Evolutionary conservation across 2,329 filamentous ascomycete genomes (phyloP).

Genomic region (Xylaria sp.): DNA sequence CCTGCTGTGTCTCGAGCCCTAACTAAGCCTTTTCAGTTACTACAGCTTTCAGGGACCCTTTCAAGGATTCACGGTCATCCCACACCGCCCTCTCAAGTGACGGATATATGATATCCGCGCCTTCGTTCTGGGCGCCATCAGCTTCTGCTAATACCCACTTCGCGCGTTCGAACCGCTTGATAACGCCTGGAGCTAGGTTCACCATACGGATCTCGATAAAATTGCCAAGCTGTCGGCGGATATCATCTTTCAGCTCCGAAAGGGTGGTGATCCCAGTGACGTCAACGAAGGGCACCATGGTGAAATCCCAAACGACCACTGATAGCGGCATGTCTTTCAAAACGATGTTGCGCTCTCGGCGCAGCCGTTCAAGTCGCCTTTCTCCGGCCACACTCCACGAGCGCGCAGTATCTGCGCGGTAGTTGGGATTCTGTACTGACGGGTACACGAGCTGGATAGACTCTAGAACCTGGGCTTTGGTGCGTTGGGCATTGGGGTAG

Average conservation of each 20-base stretch:
- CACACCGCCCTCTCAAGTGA: slow-evolving; percentile 39
- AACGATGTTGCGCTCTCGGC: slow-evolving; percentile 29
- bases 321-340: slow-evolving; percentile 37
- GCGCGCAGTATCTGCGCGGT: slow-evolving; percentile 33
- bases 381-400: slow-evolving; percentile 42
- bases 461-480: slow-evolving; percentile 38
- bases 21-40: slow-evolving; percentile 37
- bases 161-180: slow-evolving; percentile 37
- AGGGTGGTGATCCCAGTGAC: slow-evolving; percentile 41
- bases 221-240: slow-evolving; percentile 36
- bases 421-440: slow-evolving; percentile 32
- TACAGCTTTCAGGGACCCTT: slow-evolving; percentile 39
- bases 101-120: slow-evolving; percentile 39
- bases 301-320: slow-evolving; percentile 40
- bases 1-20: not conserved
- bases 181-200: slow-evolving; percentile 32
- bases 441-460: slow-evolving; percentile 42
- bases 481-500: slow-evolving; percentile 64
- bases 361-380: slow-evolving; percentile 37
- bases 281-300: slow-evolving; percentile 40
- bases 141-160: slow-evolving; percentile 37
- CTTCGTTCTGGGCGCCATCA: slow-evolving; percentile 30
- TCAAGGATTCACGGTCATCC: slow-evolving; percentile 39
- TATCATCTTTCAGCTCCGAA: slow-evolving; percentile 41
- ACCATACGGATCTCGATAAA: slow-evolving; percentile 39